Evolutionary conservation across 768 basidiomycete species (phyloP), one percentile per base, ranked within the genome.

Genomic region (Pleurotus djamor): DNA sequence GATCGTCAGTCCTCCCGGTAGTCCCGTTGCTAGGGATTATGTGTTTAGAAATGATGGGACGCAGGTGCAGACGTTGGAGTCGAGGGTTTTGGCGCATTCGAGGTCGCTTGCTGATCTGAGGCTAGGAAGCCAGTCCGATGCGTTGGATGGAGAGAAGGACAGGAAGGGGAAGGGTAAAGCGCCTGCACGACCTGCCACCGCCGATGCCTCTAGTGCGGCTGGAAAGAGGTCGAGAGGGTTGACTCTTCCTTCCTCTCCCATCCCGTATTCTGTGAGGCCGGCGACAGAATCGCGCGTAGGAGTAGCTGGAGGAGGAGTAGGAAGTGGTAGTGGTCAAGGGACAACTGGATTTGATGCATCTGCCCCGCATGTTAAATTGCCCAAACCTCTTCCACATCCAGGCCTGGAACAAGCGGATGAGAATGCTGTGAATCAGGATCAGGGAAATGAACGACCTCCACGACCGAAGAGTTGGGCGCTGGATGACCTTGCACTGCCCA

Each of bases 391-490:
- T 28, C 21, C 21, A 28, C 21, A 28, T 28, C 21, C 21, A 28
- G 21, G 21, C 21, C 21, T 28, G 21, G 21, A 28, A 28, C 21
- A 28, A 16, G 35, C 59, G 38, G 48, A 28, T 35, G 52, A 21
- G 34, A 37, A 52, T 35, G 14, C 55, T 38, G 36, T 7, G 34
- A 33, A 8, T 33, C 36, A 34, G 7, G 48, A 17, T 33, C 10
- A 10, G 9, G 16, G 21, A 28, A 28, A 28, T 28, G 21, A 28
- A 43, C 62, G 66, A 59, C 72, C 76, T 0, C 72, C 68, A 2
- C 73, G 84, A 52, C 85, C 84, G 12, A 84, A 78, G 69, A 86
- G 84, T 45, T 87, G 83, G 66, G 84, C 86, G 5, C 74, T 72
- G 61, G 81, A 87, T 63, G 86, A 88, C 63, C 67, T 88, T 59